Conservation (phyloP, 1,284 basidiomycete species). For the Inonotus hispidus region DNA sequence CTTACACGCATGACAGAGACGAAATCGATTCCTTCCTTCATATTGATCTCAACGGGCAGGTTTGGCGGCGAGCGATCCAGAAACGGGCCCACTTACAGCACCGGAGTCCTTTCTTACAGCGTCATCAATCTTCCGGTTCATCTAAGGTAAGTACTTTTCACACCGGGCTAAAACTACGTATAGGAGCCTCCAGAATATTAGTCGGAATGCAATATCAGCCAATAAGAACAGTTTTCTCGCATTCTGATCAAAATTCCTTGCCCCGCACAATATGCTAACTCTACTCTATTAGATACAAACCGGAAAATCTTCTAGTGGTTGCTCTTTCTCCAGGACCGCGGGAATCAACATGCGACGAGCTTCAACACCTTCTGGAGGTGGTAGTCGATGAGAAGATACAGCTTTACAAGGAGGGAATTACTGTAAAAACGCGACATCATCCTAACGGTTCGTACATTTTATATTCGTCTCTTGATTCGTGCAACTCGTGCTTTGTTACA, state of each 20-base stretch:
- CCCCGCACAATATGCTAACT: background rate
- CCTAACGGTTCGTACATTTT: background rate
- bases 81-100: slow-evolving; percentile 4
- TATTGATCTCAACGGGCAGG: background rate
- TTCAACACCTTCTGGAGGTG: slow-evolving; percentile 11
- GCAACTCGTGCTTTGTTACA: background rate
- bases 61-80: background rate
- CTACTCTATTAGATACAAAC: slow-evolving; percentile 14
- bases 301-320: slow-evolving; percentile 13
- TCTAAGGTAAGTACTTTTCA: background rate
- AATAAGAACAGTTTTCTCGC: too few species aligned
- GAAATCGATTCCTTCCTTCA: background rate
- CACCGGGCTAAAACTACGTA: too few species aligned
- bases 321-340: slow-evolving; percentile 17
- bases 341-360: slow-evolving; percentile 16
- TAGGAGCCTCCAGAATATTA: too few species aligned
- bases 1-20: background rate
- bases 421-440: background rate
- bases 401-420: slow-evolving; percentile 8
- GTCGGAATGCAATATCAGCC: too few species aligned
- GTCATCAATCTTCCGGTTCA: slow-evolving; percentile 6
- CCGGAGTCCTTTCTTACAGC: slow-evolving; percentile 11
- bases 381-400: background rate
- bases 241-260: too few species aligned
- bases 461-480: background rate